Evolutionary conservation across 441 rosid genomes (phyloP).

Genomic region (Croton setiger): DNA sequence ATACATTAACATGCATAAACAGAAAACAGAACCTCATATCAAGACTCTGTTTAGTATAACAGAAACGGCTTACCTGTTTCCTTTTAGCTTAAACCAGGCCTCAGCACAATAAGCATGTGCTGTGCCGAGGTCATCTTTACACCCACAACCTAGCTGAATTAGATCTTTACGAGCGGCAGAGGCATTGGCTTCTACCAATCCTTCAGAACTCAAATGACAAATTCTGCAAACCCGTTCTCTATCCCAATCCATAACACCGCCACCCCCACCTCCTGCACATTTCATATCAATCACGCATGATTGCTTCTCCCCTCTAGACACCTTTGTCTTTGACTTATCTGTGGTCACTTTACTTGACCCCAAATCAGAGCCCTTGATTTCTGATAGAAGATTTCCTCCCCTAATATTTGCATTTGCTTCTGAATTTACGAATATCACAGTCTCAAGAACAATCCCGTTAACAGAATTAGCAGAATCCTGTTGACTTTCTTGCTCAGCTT

Average conservation of each 20-base stretch:
- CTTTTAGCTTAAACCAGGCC: slow-evolving; percentile 88
- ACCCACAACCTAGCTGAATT: slow-evolving; percentile 77
- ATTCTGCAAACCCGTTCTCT: slow-evolving; percentile 72
- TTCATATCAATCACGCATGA: slow-evolving; percentile 44
- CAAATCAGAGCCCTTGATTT: slow-evolving; percentile 19
- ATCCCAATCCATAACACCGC: slow-evolving; percentile 33
- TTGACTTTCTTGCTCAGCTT: slow-evolving; percentile 31
- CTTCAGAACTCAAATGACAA: slow-evolving; percentile 73
- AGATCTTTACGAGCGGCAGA: slow-evolving; percentile 32
- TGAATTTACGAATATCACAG: slow-evolving; percentile 27
- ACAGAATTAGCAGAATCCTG: no score
- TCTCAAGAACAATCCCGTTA: slow-evolving; percentile 30
- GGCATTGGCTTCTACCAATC: slow-evolving; percentile 26
- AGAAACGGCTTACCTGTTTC: slow-evolving; percentile 64
- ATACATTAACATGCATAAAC: neutral
- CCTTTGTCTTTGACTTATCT: slow-evolving; percentile 33
- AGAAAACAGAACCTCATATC: neutral
- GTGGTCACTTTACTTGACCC: slow-evolving; percentile 25
- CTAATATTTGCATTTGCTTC: slow-evolving; percentile 28
- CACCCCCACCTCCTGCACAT: slow-evolving; percentile 26
- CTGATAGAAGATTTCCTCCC: slow-evolving; percentile 20
- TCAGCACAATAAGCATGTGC: slow-evolving; percentile 82
- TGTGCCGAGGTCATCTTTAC: slow-evolving; percentile 85
- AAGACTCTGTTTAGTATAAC: neutral
- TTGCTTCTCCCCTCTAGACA: slow-evolving; percentile 33